Evolutionary conservation across 1,284 basidiomycete genomes (phyloP).

Genomic region (Gomphus sp.): DNA sequence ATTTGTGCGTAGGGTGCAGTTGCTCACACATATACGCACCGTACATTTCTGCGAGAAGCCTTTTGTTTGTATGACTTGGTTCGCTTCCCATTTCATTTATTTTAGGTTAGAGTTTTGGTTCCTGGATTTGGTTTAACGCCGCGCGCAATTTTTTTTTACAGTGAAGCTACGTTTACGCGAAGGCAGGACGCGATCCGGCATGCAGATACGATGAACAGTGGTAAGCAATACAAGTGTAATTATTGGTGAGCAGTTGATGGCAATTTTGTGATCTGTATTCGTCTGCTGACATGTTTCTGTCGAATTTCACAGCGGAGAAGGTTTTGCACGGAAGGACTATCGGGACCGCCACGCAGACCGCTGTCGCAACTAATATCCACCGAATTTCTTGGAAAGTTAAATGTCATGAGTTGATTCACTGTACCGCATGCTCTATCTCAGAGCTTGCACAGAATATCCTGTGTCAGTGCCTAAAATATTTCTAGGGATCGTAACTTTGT

Average conservation of each 20-base stretch:
- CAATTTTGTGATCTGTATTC: not conserved
- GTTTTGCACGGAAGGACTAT: conserved; percentile 9
- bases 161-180: conserved; percentile 3
- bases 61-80: conserved; percentile 10
- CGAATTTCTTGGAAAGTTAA: not conserved
- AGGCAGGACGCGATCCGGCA: conserved; percentile 9
- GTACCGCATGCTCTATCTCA: not conserved
- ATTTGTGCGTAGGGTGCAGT: conserved; percentile 5
- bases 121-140: too few species aligned
- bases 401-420: not conserved
- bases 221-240: conserved; percentile 8
- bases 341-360: conserved; percentile 6
- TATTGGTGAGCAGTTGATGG: conserved; percentile 1
- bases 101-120: not conserved
- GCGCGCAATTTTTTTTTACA: too few species aligned
- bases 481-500: too few species aligned
- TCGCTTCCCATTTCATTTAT: not conserved
- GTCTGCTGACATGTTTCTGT: too few species aligned
- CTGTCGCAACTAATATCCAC: not conserved
- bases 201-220: conserved; percentile 8
- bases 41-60: conserved; percentile 10
- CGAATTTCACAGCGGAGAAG: conserved; percentile 5
- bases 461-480: not conserved
- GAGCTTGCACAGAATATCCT: not conserved
- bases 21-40: conserved; percentile 5